A percentile compares a stretch with the other conserved stretches of the same genome.
These are phyloP conservation scores for Diplodia intermedia DNA, from an alignment of 2,329 filamentous ascomycete genomes.

Conservation along the genomic window DNA sequence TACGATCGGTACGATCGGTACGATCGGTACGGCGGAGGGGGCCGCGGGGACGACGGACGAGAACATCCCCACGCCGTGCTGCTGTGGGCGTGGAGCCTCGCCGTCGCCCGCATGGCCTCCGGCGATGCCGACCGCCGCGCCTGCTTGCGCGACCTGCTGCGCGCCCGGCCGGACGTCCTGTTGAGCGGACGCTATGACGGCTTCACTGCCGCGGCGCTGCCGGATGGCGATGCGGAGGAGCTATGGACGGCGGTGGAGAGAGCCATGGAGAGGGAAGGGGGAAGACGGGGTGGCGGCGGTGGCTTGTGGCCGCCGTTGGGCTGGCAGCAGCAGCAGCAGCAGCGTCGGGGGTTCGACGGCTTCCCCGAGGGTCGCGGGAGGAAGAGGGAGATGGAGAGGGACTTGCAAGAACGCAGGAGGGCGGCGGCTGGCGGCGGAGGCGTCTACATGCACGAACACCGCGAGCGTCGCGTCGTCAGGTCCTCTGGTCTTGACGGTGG, in stretches of 20 bases:
- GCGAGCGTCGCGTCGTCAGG: slow-evolving; percentile 11
- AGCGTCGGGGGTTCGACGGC: too few relatives aligned
- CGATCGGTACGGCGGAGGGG: too few relatives aligned
- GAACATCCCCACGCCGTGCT: slow-evolving; percentile 22
- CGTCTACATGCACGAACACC: slow-evolving; percentile 5
- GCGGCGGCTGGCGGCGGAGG: background rate
- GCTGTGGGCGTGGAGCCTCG: slow-evolving; percentile 24
- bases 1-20: background rate
- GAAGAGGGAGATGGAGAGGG: background rate
- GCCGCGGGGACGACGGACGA: too few relatives aligned
- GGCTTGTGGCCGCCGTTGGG: too few relatives aligned
- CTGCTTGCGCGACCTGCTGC: slow-evolving; percentile 10
- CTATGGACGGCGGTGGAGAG: slow-evolving; percentile 3
- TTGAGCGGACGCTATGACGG: background rate
- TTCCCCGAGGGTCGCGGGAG: too few relatives aligned
- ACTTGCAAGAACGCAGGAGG: background rate
- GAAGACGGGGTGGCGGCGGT: too few relatives aligned
- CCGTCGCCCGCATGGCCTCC: slow-evolving; percentile 7
- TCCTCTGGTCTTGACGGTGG: background rate
- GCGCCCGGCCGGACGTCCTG: slow-evolving; percentile 18
- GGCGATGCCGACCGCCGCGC: slow-evolving; percentile 1
- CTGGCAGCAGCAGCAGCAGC: too few relatives aligned
- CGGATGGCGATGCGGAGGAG: background rate
- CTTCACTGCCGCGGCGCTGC: background rate
- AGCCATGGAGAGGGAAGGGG: background rate